Percentiles rank a stretch among this genome's conserved stretches.
phyloP scores from a whole-genome alignment of 768 basidiomycete species.

The Tylopilus subfusipes region DNA sequence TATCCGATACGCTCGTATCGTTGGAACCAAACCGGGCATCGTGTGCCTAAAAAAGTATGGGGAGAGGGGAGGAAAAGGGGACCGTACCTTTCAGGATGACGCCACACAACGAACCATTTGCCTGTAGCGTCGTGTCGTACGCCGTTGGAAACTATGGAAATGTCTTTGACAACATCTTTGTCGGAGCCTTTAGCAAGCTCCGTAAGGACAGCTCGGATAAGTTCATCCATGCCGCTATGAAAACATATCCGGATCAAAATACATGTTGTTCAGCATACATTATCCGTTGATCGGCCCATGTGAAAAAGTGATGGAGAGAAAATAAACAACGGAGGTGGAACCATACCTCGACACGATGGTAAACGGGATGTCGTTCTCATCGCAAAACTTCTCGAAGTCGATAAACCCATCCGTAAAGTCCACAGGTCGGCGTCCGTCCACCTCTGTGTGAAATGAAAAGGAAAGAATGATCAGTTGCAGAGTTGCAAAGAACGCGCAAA shows the following conservation, averaged over 20 bases:
- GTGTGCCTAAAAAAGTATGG: background rate
- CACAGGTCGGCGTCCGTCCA: conserved; percentile 8
- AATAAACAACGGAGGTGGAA: background rate
- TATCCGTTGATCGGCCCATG: conserved; percentile 1
- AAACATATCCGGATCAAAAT: conserved; percentile 5
- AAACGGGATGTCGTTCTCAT: conserved; percentile 74
- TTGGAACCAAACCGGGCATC: background rate
- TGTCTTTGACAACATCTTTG: conserved; percentile 63
- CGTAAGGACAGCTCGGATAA: conserved; percentile 88
- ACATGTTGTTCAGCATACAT: background rate
- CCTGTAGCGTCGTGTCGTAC: conserved; percentile 61
- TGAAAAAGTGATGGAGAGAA: conserved; percentile 5
- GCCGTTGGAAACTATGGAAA: conserved; percentile 94
- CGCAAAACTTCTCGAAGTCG: conserved; percentile 83
- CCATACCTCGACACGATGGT: conserved; percentile 87
- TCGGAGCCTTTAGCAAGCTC: conserved; percentile 53
- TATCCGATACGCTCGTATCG: background rate
- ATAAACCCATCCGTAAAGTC: conserved; percentile 60
- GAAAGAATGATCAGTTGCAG: background rate
- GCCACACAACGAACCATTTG: conserved; percentile 77
- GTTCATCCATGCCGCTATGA: conserved; percentile 84
- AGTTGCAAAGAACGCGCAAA: background rate
- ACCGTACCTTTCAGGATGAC: conserved; percentile 82
- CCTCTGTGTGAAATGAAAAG: conserved; percentile 4
- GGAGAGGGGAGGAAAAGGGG: background rate